These are phyloP conservation scores for Penicillium goetzii DNA, from an alignment of 495 filamentous ascomycete species.

Conservation along the genomic window DNA sequence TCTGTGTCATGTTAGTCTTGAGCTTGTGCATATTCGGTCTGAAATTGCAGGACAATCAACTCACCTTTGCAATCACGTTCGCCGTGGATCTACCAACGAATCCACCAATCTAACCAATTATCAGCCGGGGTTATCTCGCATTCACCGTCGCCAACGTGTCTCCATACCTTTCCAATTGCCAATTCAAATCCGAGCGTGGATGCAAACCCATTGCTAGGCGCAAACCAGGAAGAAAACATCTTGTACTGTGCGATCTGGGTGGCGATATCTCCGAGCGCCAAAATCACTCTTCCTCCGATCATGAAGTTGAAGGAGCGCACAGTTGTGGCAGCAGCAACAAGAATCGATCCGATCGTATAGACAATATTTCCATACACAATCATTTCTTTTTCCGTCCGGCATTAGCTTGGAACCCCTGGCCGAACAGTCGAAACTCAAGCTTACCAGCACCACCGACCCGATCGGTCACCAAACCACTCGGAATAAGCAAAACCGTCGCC, in stretches of 20 bases:
- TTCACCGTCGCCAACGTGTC: too few relatives aligned
- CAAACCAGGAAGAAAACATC: constrained; percentile 55
- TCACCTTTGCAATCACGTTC: constrained; percentile 42
- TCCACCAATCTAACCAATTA: constrained; percentile 27
- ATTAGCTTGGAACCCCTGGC: not conserved
- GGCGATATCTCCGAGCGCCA: constrained; percentile 49
- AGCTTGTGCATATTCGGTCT: not conserved
- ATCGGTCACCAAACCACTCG: constrained; percentile 49
- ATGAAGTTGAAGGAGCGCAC: constrained; percentile 51
- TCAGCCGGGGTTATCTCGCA: not conserved
- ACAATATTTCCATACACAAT: constrained; percentile 51
- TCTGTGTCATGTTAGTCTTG: constrained; percentile 22
- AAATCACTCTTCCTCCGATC: constrained; percentile 46
- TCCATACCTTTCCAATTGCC: constrained; percentile 44
- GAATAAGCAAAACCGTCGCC: constrained; percentile 46
- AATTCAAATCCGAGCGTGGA: constrained; percentile 48
- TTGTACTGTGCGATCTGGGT: constrained; percentile 54
- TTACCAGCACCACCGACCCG: constrained; percentile 49
- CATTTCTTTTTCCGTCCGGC: constrained; percentile 31
- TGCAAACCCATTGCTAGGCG: constrained; percentile 50
- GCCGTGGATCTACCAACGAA: constrained; percentile 45
- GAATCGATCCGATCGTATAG: constrained; percentile 50
- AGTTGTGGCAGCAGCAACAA: constrained; percentile 46
- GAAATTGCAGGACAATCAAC: not conserved
- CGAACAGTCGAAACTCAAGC: not conserved